A percentile compares a stretch with the other conserved stretches of the same genome.
Conservation (phyloP, 2,329 filamentous ascomycete species). For the Ophiognomonia clavigignenti-juglandacearum region DNA sequence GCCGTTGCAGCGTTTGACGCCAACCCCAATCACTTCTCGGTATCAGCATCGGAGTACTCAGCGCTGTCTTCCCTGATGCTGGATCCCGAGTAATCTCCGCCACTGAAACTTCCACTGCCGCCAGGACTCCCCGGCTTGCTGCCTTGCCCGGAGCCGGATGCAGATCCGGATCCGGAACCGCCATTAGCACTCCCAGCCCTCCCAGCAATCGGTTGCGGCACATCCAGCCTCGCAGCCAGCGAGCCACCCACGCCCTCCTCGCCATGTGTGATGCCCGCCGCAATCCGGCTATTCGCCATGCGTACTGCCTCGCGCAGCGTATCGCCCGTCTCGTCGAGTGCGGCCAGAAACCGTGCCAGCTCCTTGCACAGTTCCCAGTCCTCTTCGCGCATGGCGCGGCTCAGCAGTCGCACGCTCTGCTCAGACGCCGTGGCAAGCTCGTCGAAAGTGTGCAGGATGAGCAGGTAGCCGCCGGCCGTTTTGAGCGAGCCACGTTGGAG, state of each 20-base stretch:
- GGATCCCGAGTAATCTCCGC: conserved; percentile 1
- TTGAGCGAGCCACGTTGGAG: conserved; percentile 81
- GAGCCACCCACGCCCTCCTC: conserved; percentile 29
- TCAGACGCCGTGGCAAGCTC: conserved; percentile 65
- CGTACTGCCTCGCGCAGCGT: conserved; percentile 70
- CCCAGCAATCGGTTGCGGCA: conserved; percentile 18
- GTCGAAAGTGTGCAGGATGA: conserved; percentile 82
- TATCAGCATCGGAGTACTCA: conserved; percentile 1
- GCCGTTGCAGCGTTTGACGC: not conserved
- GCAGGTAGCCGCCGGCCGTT: conserved; percentile 92
- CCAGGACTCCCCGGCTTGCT: conserved; percentile 10
- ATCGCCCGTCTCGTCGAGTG: conserved; percentile 80
- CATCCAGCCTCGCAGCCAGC: conserved; percentile 22
- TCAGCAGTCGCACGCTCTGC: conserved; percentile 76
- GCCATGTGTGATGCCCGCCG: conserved; percentile 27
- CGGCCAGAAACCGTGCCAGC: conserved; percentile 88
- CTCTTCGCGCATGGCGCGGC: conserved; percentile 72
- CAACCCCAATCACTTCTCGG: conserved; percentile 1
- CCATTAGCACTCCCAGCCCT: conserved; percentile 14
- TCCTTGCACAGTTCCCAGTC: conserved; percentile 98
- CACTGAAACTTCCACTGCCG: not conserved
- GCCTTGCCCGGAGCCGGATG: conserved; percentile 1
- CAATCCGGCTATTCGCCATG: conserved; percentile 44
- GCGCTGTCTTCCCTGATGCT: conserved; percentile 6
- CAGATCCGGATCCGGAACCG: not conserved